Evolutionary conservation across 2,329 filamentous ascomycete genomes (phyloP).

Genomic region (Alternaria panax): DNA sequence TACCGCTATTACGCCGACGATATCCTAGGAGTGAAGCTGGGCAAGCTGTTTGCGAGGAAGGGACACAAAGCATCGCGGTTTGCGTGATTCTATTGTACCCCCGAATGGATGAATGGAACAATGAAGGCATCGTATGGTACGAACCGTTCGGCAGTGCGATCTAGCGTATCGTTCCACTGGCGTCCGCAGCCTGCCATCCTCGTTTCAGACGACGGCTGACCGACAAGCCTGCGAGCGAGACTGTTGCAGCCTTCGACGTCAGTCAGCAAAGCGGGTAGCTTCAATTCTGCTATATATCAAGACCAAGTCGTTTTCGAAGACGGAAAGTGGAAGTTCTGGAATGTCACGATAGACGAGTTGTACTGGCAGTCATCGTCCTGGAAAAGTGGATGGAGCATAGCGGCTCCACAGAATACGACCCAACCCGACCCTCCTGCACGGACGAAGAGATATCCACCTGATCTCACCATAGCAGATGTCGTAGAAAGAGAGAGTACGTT

Average conservation of each 20-base stretch:
- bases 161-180: conserved; percentile 37
- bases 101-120: conserved; percentile 27
- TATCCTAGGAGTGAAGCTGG: conserved; percentile 27
- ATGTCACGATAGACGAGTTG: conserved; percentile 38
- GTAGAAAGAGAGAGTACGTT: conserved; percentile 33
- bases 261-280: conserved; percentile 24
- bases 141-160: conserved; percentile 27
- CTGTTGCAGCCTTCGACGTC: conserved; percentile 36
- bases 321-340: conserved; percentile 36
- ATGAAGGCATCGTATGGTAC: conserved; percentile 31
- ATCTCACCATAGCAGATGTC: conserved; percentile 28
- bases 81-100: conserved; percentile 33
- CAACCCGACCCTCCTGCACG: conserved; percentile 22
- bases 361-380: conserved; percentile 37
- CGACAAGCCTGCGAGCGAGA: conserved; percentile 22
- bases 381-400: conserved; percentile 34
- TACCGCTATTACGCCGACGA: conserved; percentile 36
- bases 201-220: conserved; percentile 36
- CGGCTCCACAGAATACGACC: conserved; percentile 21
- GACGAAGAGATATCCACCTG: conserved; percentile 34
- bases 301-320: conserved; percentile 37
- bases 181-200: conserved; percentile 35
- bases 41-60: conserved; percentile 28
- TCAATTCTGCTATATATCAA: conserved; percentile 38
- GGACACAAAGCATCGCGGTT: conserved; percentile 36